Conservation (phyloP, 306 rosid genomes). For the Ormosia semicastrata region DNA sequence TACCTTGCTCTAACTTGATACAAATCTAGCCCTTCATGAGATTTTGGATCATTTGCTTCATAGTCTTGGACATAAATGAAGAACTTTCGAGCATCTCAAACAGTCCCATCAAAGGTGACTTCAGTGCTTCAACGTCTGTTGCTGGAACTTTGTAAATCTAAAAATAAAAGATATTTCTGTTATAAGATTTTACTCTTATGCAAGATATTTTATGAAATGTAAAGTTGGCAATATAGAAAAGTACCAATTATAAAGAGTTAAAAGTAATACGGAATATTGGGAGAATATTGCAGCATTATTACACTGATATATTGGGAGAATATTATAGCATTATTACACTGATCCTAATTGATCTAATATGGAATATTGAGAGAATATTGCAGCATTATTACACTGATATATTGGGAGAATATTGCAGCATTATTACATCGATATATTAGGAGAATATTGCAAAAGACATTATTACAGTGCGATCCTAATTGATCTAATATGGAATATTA, state of each 20-base stretch:
- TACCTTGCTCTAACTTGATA: conserved; percentile 66
- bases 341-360: too few relatives aligned
- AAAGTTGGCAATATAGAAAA: not conserved
- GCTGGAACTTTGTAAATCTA: conserved; percentile 81
- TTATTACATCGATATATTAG: too few relatives aligned
- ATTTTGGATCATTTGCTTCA: conserved; percentile 63
- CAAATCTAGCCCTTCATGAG: conserved; percentile 76
- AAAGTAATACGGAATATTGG: too few relatives aligned
- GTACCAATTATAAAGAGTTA: not conserved
- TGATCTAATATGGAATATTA: too few relatives aligned
- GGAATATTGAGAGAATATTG: too few relatives aligned
- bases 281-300: too few relatives aligned
- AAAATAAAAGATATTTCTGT: not conserved
- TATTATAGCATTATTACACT: too few relatives aligned
- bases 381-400: too few relatives aligned
- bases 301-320: too few relatives aligned
- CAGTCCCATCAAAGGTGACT: conserved; percentile 72
- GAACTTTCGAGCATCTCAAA: conserved; percentile 79
- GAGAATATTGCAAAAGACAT: too few relatives aligned
- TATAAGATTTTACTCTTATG: not conserved
- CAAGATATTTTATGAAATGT: conserved; percentile 14
- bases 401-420: too few relatives aligned
- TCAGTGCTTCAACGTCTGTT: conserved; percentile 76
- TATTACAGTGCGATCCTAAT: too few relatives aligned
- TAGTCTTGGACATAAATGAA: conserved; percentile 78